A percentile compares a stretch with the other conserved stretches of the same genome.
Conservation (phyloP, 83 land plant genomes). For the Isoetes engelmannii region DNA sequence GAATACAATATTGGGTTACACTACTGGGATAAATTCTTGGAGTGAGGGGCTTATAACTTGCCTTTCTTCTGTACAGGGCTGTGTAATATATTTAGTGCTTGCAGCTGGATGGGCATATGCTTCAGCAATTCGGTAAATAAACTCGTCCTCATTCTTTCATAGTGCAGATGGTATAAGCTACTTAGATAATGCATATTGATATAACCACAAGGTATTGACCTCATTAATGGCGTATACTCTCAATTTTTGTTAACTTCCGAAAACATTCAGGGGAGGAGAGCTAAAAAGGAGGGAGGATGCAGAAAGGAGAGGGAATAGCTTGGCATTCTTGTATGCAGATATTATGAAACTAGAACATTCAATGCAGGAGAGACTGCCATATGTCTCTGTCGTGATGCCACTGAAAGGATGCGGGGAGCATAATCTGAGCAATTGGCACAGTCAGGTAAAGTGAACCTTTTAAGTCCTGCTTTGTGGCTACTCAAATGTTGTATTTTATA, state of each 20-base stretch:
- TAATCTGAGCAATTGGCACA: conserved; percentile 87
- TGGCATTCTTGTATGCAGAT: conserved; percentile 70
- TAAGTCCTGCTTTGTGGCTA: neutral
- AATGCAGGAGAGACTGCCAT: conserved; percentile 67
- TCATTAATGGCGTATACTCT: neutral
- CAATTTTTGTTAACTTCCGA: neutral
- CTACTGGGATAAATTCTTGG: neutral
- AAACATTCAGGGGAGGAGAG: conserved; percentile 51
- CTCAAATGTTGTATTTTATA: neutral
- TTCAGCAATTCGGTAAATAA: conserved; percentile 60
- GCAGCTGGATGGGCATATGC: conserved; percentile 76
- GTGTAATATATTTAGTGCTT: conserved; percentile 57
- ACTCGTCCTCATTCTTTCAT: neutral
- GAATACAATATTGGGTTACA: neutral
- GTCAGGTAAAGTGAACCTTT: conserved; percentile 51
- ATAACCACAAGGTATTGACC: neutral
- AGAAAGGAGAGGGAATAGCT: conserved; percentile 51
- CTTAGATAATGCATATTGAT: neutral
- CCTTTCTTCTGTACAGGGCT: conserved; percentile 40
- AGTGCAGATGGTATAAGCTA: neutral
- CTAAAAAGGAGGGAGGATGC: conserved; percentile 46
- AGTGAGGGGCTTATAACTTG: neutral
- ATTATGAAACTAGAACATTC: conserved; percentile 78
- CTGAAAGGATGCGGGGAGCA: conserved; percentile 95
- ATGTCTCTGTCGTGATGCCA: conserved; percentile 93